A percentile compares a stretch with the other conserved stretches of the same genome.
These are phyloP conservation scores for Eucalyptus guilfoylei DNA, from an alignment of 345 rosid species.

Conservation along the genomic window DNA sequence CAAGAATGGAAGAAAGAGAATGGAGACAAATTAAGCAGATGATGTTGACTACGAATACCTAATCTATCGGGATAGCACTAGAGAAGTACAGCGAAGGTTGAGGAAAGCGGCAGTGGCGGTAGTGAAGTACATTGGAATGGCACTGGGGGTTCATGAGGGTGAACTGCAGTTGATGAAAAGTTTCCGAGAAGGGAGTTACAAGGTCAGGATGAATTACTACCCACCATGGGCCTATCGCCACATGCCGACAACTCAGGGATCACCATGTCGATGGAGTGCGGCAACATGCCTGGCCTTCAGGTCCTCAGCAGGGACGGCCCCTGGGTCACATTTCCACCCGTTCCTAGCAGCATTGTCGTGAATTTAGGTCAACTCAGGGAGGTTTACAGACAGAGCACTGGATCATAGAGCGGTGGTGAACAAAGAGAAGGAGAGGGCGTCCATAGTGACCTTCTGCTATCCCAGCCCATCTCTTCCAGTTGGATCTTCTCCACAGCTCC, in stretches of 20 bases:
- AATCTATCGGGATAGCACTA: not conserved
- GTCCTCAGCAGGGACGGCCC: not conserved
- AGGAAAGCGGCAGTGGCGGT: not conserved
- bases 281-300: not conserved
- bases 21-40: not conserved
- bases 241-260: conserved; percentile 4
- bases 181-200: not conserved
- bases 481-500: too few species aligned
- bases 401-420: conserved; percentile 4
- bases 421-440: conserved; percentile 6
- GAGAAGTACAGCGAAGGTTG: not conserved
- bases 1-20: too few species aligned
- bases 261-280: conserved; percentile 2
- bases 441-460: conserved; percentile 2
- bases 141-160: not conserved
- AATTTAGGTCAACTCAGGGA: conserved; percentile 6
- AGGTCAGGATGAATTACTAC: not conserved
- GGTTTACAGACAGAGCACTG: conserved; percentile 6
- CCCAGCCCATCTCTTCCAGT: too few species aligned
- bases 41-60: not conserved
- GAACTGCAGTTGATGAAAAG: not conserved
- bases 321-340: conserved; percentile 1
- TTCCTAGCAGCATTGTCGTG: not conserved
- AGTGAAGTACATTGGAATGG: not conserved
- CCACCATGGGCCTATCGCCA: not conserved